Conservation (phyloP, 192 early-diverging fungal genomes). For the Coemansia biformis region DNA sequence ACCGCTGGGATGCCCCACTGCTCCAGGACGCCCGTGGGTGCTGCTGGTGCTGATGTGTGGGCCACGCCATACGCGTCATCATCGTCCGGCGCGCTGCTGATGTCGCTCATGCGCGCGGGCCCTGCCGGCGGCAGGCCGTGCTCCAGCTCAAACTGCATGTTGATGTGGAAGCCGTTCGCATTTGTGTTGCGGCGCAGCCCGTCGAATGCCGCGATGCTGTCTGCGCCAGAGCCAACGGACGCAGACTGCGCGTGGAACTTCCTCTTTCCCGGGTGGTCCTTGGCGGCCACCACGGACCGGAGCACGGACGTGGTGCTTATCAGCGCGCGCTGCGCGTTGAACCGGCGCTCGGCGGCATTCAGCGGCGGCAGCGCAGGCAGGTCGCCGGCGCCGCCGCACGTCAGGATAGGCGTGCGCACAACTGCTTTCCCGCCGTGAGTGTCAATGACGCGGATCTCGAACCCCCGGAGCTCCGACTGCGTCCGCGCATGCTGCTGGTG, state of each 20-base stretch:
- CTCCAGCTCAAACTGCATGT: conserved; percentile 23
- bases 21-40: conserved; percentile 26
- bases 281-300: conserved; percentile 6
- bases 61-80: conserved; percentile 19
- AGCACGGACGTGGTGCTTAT: conserved; percentile 31
- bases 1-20: conserved; percentile 35
- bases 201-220: background rate
- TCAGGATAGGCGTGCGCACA: conserved; percentile 29
- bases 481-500: conserved; percentile 1
- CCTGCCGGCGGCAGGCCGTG: background rate
- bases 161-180: conserved; percentile 21
- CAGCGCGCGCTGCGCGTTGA: conserved; percentile 44
- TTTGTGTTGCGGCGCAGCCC: background rate
- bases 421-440: conserved; percentile 34
- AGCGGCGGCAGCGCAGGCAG: conserved; percentile 26
- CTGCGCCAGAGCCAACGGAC: too few species aligned
- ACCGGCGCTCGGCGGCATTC: conserved; percentile 36
- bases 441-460: conserved; percentile 39
- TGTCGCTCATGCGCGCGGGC: background rate
- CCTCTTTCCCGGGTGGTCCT: conserved; percentile 1
- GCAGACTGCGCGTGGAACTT: too few species aligned
- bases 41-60: background rate
- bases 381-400: conserved; percentile 3
- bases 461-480: conserved; percentile 35
- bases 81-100: conserved; percentile 18